Percentiles rank a stretch among this genome's conserved stretches.
Evolutionary conservation across 306 rosid species (phyloP).

Genomic region (Cicer yamashitae): DNA sequence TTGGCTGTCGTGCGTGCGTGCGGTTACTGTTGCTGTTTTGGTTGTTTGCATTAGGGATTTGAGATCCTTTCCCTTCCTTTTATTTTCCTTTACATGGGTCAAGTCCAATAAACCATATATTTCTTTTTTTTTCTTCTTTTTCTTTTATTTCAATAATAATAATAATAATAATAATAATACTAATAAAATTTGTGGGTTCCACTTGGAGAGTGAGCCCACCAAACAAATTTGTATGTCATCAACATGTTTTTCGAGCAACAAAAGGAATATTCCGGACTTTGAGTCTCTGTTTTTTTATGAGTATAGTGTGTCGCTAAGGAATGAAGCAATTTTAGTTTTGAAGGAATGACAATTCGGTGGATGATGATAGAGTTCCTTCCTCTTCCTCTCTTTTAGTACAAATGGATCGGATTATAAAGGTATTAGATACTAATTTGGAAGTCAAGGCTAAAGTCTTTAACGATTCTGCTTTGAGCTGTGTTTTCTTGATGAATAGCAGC

Average conservation of each 20-base stretch:
- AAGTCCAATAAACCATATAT: too few species aligned
- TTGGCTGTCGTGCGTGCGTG: too few species aligned
- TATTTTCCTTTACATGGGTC: too few species aligned
- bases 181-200: too few species aligned
- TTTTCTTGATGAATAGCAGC: slow-evolving; percentile 76
- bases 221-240: neutral
- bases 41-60: too few species aligned
- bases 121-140: too few species aligned
- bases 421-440: slow-evolving; percentile 54
- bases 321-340: slow-evolving; percentile 74
- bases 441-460: slow-evolving; percentile 65
- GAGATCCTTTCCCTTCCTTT: too few species aligned
- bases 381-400: slow-evolving; percentile 64
- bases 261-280: slow-evolving; percentile 47
- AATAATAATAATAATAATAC: too few species aligned
- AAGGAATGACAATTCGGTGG: slow-evolving; percentile 53
- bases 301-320: slow-evolving; percentile 10
- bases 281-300: slow-evolving; percentile 60
- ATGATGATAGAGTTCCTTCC: slow-evolving; percentile 34
- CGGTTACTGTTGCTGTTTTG: too few species aligned
- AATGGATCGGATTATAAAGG: slow-evolving; percentile 74
- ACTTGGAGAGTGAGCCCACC: too few species aligned
- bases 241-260: neutral
- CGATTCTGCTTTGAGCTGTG: slow-evolving; percentile 58
- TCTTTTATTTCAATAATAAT: too few species aligned